Base-by-base conservation (phyloP, 345 rosid genomes). In the Salix caprea region DNA sequence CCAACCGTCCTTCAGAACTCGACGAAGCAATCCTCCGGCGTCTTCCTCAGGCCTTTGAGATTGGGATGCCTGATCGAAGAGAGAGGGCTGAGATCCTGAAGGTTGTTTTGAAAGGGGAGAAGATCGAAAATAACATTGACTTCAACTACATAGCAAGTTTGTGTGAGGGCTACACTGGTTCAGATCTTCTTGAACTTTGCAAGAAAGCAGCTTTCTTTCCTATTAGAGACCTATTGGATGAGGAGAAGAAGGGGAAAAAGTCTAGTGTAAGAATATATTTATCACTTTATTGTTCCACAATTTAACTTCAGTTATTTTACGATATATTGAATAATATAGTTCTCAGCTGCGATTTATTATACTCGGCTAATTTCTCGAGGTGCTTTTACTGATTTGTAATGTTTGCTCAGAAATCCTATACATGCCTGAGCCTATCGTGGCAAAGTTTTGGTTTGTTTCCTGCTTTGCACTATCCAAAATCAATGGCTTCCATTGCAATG, bases 1-100 rank as follows among this genome's bases (percentile, higher is more conserved):
- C 99, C 2, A 96, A 96, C 86, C 91, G 96, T 65, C 98, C 99
- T 11, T 96, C 98, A 62, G 99, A 93, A 83, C 98, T 93, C 65
- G 99, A 96, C 84, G 97, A 96, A 86, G 99, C 98, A 71, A 96
- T 96, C 77, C 84, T 93, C 18, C 86, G 99, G 60, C 96, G 98
- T 74, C 92, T 96, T 73, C 97, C 99, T 76, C 99, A 96, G 71
- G 89, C 99, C 74, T 93, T 96, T 86, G 99, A 96, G 88, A 93
- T 96, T 76, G 98, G 97, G 80, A 78, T 93, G 75, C 99, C 99
- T 72, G 97, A 90, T 78, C 73, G 79, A 11, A 82, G 75, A 50
- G 97, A 87, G 83, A 90, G 98, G 75, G 91, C 89, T 77, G 86
- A 83, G 77, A 96, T 96, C 82, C 84, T 93, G 86, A 92, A 91